Conservation (phyloP, 495 filamentous ascomycete species). For the Penicillium chermesinum region DNA sequence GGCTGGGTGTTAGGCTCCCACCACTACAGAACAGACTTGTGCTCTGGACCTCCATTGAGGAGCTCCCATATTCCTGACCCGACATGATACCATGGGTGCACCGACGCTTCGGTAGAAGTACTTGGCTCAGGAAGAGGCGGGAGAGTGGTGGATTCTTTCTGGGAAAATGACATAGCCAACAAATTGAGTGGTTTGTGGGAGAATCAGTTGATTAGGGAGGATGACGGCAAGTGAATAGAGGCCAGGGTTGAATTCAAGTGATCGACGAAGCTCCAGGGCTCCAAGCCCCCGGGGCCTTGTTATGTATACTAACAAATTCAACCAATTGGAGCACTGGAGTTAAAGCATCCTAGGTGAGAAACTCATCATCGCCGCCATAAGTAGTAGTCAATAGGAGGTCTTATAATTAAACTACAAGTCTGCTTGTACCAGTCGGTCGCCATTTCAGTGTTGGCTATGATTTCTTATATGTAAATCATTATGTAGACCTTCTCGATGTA, state of each 20-base stretch:
- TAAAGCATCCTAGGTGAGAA: no score
- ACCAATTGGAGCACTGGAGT: no score
- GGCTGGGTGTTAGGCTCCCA: conserved; percentile 18
- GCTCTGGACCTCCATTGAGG: conserved; percentile 15
- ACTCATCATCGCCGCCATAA: no score
- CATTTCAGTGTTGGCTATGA: not conserved
- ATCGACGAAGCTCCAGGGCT: no score
- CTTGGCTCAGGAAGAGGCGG: conserved; percentile 13
- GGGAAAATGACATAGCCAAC: conserved; percentile 11
- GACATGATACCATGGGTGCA: conserved; percentile 20
- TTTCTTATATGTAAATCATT: not conserved
- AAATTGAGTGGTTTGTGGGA: not conserved
- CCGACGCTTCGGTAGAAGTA: conserved; percentile 6
- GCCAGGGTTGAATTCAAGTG: no score
- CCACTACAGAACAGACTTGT: conserved; percentile 24
- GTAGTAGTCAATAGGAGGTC: no score
- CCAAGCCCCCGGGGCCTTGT: no score
- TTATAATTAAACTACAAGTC: no score
- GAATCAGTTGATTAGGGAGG: not conserved
- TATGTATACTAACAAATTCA: no score
- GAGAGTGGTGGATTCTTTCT: conserved; percentile 22
- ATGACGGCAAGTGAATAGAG: not conserved
- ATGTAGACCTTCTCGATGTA: not conserved
- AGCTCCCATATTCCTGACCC: conserved; percentile 24
- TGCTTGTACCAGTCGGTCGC: no score